Percentiles rank a stretch among this genome's conserved stretches.
Evolutionary conservation across 768 basidiomycete species (phyloP).

Genomic region (Mycena crocata): DNA sequence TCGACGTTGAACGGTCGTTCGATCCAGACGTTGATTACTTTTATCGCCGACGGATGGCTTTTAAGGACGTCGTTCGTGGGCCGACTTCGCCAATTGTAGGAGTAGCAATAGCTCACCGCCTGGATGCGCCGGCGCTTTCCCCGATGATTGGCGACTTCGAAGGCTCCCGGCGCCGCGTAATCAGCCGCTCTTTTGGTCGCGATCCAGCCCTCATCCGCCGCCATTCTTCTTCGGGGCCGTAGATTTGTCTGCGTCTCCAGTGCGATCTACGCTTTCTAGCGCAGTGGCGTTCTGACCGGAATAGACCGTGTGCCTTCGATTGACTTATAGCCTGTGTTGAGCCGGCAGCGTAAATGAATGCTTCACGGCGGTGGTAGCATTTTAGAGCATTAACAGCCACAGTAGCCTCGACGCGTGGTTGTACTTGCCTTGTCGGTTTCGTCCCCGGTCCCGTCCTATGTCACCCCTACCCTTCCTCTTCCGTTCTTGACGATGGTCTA

Average conservation of each 20-base stretch:
- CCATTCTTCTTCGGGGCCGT: slow-evolving; percentile 61
- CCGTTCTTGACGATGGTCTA: slow-evolving; percentile 20
- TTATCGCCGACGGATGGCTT: slow-evolving; percentile 74
- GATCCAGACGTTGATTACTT: slow-evolving; percentile 67
- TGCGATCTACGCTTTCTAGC: slow-evolving; percentile 72
- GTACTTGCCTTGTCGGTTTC: slow-evolving; percentile 22
- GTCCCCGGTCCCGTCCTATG: too few relatives aligned
- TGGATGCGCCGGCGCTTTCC: slow-evolving; percentile 47
- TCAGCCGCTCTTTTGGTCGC: slow-evolving; percentile 23
- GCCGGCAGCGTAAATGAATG: slow-evolving; percentile 31
- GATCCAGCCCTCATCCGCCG: slow-evolving; percentile 64
- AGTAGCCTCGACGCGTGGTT: slow-evolving; percentile 9
- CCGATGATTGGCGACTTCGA: slow-evolving; percentile 47
- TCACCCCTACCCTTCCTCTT: too few relatives aligned
- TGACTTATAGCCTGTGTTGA: slow-evolving; percentile 33
- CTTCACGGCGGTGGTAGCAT: slow-evolving; percentile 7
- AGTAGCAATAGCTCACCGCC: slow-evolving; percentile 40
- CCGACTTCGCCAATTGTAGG: slow-evolving; percentile 36
- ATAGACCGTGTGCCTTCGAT: slow-evolving; percentile 40
- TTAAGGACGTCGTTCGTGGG: slow-evolving; percentile 38
- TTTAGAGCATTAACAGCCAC: neutral
- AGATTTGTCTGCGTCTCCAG: slow-evolving; percentile 23
- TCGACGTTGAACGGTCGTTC: slow-evolving; percentile 77
- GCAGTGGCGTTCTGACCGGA: slow-evolving; percentile 46
- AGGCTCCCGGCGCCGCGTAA: slow-evolving; percentile 25